phyloP scores from a whole-genome alignment of 257 asterid genomes.

The Capsicum rhomboideum region DNA sequence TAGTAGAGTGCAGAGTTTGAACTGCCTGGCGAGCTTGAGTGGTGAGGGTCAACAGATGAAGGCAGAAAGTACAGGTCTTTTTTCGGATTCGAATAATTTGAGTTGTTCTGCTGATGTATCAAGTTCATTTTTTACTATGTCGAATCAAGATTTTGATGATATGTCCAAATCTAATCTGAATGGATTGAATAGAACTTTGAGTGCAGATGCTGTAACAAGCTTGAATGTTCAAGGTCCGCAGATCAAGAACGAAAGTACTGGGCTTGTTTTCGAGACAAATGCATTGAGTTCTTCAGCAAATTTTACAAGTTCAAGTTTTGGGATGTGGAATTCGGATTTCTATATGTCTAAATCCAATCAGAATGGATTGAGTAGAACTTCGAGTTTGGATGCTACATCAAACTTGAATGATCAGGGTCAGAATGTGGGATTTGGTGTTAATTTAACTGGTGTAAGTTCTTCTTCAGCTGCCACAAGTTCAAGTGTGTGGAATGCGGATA shows the following conservation, averaged over 20 bases:
- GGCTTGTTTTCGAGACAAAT: background rate
- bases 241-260: background rate
- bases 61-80: background rate
- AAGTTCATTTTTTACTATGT: background rate
- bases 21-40: background rate
- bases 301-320: background rate
- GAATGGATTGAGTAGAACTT: background rate
- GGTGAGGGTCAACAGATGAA: background rate
- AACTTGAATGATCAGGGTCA: conserved; percentile 17
- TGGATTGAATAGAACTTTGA: background rate
- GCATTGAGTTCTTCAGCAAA: background rate
- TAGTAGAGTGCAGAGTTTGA: conserved; percentile 5
- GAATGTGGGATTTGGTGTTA: background rate
- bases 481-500: background rate
- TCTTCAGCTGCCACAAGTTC: background rate
- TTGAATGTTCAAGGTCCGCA: conserved; percentile 6
- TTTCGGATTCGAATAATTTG: background rate
- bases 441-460: background rate
- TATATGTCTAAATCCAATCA: conserved; percentile 5
- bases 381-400: conserved; percentile 9
- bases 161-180: background rate
- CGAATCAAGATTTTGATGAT: background rate
- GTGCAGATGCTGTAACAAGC: background rate
- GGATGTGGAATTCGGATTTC: background rate
- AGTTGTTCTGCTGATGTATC: background rate